Percentiles rank a stretch among this genome's conserved stretches.
phyloP scores from a whole-genome alignment of 352 stramenopile genomes.

The Phytophthora citricola region DNA sequence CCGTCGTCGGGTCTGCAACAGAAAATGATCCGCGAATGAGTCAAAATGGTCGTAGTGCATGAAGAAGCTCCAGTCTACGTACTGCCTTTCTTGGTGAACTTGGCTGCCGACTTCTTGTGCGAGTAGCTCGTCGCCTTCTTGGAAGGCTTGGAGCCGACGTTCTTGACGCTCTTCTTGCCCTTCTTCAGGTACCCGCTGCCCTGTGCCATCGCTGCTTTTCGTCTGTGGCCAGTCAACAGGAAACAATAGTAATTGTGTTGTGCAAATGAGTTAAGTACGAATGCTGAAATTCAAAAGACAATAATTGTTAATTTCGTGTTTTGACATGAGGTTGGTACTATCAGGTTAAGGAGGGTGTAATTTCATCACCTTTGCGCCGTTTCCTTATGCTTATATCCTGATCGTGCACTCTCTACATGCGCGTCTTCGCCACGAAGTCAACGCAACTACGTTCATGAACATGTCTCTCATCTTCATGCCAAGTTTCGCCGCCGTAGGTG shows the following conservation, averaged over 20 bases:
- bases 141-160: slow-evolving; percentile 63
- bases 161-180: slow-evolving; percentile 78
- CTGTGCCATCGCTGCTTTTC: slow-evolving; percentile 66
- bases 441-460: too few species aligned
- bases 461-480: too few species aligned
- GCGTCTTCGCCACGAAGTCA: too few species aligned
- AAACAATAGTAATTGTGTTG: too few species aligned
- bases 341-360: too few species aligned
- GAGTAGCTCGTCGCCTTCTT: slow-evolving; percentile 79
- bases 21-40: background rate
- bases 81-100: slow-evolving; percentile 91
- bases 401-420: too few species aligned
- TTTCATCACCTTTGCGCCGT: too few species aligned
- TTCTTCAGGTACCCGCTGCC: slow-evolving; percentile 86
- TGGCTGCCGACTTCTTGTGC: slow-evolving; percentile 83
- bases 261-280: background rate
- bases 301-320: too few species aligned
- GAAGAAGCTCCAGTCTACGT: slow-evolving; percentile 32
- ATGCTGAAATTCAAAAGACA: background rate
- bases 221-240: slow-evolving; percentile 22
- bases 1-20: slow-evolving; percentile 73
- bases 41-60: background rate
- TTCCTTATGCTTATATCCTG: too few species aligned
- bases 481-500: too few species aligned
- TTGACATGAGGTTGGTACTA: too few species aligned